phyloP scores from a whole-genome alignment of 2,329 filamentous ascomycete genomes.

The Botrytis medusae region DNA sequence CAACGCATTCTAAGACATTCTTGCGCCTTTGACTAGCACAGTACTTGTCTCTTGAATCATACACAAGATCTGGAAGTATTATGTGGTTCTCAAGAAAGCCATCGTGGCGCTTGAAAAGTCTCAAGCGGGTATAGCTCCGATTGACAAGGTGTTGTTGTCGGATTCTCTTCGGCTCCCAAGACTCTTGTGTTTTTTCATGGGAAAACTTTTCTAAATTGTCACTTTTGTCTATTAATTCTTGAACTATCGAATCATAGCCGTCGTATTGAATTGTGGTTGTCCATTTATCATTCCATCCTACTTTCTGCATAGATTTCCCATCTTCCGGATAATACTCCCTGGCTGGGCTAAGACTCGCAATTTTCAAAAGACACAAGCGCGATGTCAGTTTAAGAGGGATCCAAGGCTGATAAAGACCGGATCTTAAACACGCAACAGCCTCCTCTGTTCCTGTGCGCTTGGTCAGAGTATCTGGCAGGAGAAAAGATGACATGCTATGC shows the following conservation, averaged over 20 bases:
- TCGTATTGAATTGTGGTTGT: constrained; percentile 46
- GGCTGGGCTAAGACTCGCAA: constrained; percentile 37
- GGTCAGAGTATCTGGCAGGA: constrained; percentile 58
- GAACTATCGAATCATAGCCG: constrained; percentile 24
- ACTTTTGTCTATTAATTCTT: constrained; percentile 27
- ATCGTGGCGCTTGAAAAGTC: neutral
- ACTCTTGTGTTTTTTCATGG: neutral
- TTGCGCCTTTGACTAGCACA: constrained; percentile 8
- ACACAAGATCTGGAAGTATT: constrained; percentile 1
- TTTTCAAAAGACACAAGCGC: constrained; percentile 15
- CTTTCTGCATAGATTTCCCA: constrained; percentile 45
- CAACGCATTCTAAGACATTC: constrained; percentile 34
- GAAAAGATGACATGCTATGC: constrained; percentile 61
- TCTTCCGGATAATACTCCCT: constrained; percentile 47
- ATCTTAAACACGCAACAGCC: constrained; percentile 50
- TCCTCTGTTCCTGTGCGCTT: constrained; percentile 61
- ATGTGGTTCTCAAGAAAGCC: neutral
- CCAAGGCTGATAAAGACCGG: constrained; percentile 45
- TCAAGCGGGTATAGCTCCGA: constrained; percentile 24
- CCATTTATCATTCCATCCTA: constrained; percentile 45
- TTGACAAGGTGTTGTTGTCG: constrained; percentile 21
- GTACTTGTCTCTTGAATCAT: constrained; percentile 27
- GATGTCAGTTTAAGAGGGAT: constrained; percentile 22
- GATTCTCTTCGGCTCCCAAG: neutral
- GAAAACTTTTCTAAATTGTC: constrained; percentile 28